Conservation (phyloP, 2,329 filamentous ascomycete genomes). For the Epichloe typhina region DNA sequence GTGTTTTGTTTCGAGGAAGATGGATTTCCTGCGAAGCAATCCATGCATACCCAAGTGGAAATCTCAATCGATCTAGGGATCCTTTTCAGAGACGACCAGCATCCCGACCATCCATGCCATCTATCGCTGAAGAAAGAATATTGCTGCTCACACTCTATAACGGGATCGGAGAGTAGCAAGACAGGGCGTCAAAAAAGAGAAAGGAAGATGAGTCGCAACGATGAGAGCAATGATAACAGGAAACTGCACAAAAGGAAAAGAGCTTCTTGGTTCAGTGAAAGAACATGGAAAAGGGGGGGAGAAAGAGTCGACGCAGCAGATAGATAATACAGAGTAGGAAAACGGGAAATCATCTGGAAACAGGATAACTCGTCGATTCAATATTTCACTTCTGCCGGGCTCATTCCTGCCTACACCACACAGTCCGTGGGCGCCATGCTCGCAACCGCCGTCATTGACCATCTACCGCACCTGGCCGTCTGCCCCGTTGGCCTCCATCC, state of each 20-base stretch:
- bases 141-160: neutral
- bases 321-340: neutral
- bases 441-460: neutral
- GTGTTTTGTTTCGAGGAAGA: neutral
- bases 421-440: neutral
- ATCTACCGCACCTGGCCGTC: neutral
- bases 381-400: neutral
- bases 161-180: neutral
- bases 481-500: neutral
- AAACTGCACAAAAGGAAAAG: neutral
- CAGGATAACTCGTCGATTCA: neutral
- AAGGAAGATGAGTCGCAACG: neutral
- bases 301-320: neutral
- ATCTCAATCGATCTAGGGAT: conserved; percentile 5
- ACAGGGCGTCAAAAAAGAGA: neutral
- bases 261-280: neutral
- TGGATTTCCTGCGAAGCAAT: neutral
- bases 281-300: neutral
- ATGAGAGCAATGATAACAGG: neutral
- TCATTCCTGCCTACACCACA: neutral
- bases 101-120: neutral
- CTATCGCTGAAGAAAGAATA: neutral
- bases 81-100: conserved; percentile 8
- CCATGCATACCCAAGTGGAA: conserved; percentile 8
- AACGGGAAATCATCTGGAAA: neutral